Conservation (phyloP, 371 early-diverging fungal species). For the Saksenaea vasiformis region DNA sequence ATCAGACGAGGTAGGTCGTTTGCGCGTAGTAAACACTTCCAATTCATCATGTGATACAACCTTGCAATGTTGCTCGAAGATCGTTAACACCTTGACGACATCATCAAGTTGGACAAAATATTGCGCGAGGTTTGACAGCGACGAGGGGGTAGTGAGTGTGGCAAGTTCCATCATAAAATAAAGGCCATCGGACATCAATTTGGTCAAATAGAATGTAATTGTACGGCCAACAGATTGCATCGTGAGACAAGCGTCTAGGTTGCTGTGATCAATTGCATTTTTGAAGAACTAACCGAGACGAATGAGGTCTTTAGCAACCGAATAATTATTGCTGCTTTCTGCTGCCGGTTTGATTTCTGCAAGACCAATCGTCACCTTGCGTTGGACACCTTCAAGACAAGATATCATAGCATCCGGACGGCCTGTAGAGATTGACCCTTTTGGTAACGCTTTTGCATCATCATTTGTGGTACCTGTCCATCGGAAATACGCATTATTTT, state of each 20-base stretch:
- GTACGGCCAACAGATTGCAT: slow-evolving; percentile 6
- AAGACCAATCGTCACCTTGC: not conserved
- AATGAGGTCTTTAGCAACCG: not conserved
- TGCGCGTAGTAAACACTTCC: slow-evolving; percentile 5
- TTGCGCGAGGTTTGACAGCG: slow-evolving; percentile 6
- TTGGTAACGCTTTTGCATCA: not conserved
- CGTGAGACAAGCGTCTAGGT: not conserved
- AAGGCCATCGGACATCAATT: slow-evolving; percentile 9
- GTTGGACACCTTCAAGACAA: slow-evolving; percentile 1
- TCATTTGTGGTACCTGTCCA: not conserved
- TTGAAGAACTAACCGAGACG: slow-evolving; percentile 5
- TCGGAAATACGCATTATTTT: not conserved
- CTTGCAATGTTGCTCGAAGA: slow-evolving; percentile 5
- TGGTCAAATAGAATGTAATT: slow-evolving; percentile 6
- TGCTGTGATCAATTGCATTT: slow-evolving; percentile 3
- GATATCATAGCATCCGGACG: slow-evolving; percentile 5
- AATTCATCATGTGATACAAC: not conserved
- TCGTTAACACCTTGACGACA: slow-evolving; percentile 7
- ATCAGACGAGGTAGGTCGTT: not conserved
- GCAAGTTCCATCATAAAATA: slow-evolving; percentile 12
- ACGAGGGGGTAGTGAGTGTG: slow-evolving; percentile 1
- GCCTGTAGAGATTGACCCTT: not conserved
- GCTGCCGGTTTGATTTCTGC: slow-evolving; percentile 4
- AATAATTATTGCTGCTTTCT: slow-evolving; percentile 6
- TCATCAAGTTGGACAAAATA: slow-evolving; percentile 4